A percentile compares a stretch with the other conserved stretches of the same genome.
These are phyloP conservation scores for Syzygium grande DNA, from an alignment of 345 rosid genomes.

Conservation along the genomic window DNA sequence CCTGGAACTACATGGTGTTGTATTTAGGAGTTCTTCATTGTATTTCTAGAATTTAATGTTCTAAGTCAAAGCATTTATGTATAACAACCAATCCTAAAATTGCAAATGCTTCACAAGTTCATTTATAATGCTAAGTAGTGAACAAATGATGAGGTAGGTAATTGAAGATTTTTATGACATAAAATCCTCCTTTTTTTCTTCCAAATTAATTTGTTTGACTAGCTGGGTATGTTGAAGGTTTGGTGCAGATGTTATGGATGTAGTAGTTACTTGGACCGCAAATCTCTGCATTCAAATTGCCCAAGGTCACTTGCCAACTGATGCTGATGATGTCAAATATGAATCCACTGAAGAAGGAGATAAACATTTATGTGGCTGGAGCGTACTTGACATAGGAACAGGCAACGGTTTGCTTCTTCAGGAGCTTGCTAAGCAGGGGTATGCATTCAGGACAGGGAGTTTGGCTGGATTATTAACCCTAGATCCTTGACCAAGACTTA, in stretches of 20 bases:
- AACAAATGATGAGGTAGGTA: neutral
- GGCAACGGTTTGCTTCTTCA: constrained; percentile 97
- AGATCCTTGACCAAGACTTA: neutral
- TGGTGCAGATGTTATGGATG: constrained; percentile 93
- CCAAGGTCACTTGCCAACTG: constrained; percentile 32
- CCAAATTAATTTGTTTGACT: neutral
- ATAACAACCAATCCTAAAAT: neutral
- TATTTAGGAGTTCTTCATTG: neutral
- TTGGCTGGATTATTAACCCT: neutral
- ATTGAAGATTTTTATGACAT: neutral
- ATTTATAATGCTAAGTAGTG: neutral
- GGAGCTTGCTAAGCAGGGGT: constrained; percentile 95
- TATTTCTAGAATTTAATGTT: neutral
- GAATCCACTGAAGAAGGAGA: constrained; percentile 42
- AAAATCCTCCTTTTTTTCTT: neutral
- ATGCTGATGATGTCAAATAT: constrained; percentile 25
- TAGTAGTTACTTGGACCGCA: constrained; percentile 84
- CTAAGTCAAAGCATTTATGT: neutral
- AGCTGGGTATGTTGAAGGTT: constrained; percentile 38
- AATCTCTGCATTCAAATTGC: constrained; percentile 61
- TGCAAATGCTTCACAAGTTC: neutral
- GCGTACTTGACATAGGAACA: constrained; percentile 93
- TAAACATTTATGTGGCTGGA: constrained; percentile 68
- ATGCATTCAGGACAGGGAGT: constrained; percentile 20
- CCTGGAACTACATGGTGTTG: neutral